Base-by-base conservation (phyloP, 2,329 filamentous ascomycete species). In the Fusarium bactridioides region DNA sequence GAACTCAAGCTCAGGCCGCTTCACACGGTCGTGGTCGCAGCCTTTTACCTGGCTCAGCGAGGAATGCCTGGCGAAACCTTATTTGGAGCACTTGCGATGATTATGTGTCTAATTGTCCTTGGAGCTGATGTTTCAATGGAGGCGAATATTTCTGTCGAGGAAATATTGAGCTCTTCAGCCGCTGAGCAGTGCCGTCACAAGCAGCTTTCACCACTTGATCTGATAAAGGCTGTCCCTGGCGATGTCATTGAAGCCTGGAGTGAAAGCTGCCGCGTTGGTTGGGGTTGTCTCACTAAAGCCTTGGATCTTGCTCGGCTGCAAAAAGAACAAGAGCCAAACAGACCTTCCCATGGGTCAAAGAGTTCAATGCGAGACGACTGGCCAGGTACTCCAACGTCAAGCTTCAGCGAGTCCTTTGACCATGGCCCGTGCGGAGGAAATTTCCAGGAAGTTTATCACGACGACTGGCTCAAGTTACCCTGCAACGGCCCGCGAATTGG, bases 361-460 rank as follows among this genome's bases (percentile, higher is more conserved):
- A 13, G 23, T 5, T 9, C 18, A 27, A 12, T 27, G 1, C 5
- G 15, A 21, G 8, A 45, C 3, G 18, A 45, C 3, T 45, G 23
- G 43, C 23, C 3, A 10, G 18, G 12, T 27, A 19, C 43, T 15
- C 18, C 18, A 4, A 1, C 12, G 18, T 45, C 23, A 10, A 7
- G 4, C 18, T 21, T 9, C 5, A 45, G 43, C 12, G 12, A 27
- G 1, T 45, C 7, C 5, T 13, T 1, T 2, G 43, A 4, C 0
- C 2, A 23, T 15, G 23, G 9, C 0, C 5, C 1, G 2, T 27
- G 23, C 18, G 13, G 23, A 5, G 4, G 0, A 0, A 2, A 0
- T 0, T 43, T 43, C 15, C 23, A 25, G 13, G 11, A 10, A 4
- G 2, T 2, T 0, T 13, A 0, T 19, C 43, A 45, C 1, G 15